phyloP scores from a whole-genome alignment of 2,329 filamentous ascomycete genomes.

The Mycocentrospora acerina region DNA sequence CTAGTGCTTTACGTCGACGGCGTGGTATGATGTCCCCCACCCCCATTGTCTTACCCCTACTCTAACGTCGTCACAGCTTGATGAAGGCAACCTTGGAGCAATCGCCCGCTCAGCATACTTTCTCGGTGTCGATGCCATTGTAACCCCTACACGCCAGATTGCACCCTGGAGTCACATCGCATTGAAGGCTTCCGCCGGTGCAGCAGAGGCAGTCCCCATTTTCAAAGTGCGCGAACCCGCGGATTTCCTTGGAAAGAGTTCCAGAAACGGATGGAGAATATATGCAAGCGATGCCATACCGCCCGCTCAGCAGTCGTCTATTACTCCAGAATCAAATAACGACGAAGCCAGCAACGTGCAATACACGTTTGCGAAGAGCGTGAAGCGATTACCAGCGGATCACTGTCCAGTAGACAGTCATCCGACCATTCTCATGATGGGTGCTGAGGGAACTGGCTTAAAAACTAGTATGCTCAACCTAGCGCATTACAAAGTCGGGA shows the following conservation, averaged over 20 bases:
- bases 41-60: background rate
- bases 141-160: constrained; percentile 69
- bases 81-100: constrained; percentile 87
- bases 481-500: constrained; percentile 65
- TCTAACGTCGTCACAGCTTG: constrained; percentile 52
- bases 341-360: constrained; percentile 29
- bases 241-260: constrained; percentile 69
- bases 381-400: constrained; percentile 17
- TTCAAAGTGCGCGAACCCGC: constrained; percentile 68
- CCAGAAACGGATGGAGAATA: constrained; percentile 74
- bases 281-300: constrained; percentile 66
- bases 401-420: constrained; percentile 40
- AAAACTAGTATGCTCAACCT: constrained; percentile 46
- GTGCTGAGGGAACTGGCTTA: constrained; percentile 36
- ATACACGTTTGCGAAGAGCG: constrained; percentile 25
- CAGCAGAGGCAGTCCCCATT: constrained; percentile 76
- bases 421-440: constrained; percentile 76
- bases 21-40: constrained; percentile 47
- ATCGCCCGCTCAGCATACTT: constrained; percentile 88
- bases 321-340: constrained; percentile 2
- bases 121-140: constrained; percentile 83
- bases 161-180: constrained; percentile 75
- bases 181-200: constrained; percentile 85
- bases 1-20: constrained; percentile 74
- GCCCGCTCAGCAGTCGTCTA: background rate